These are phyloP conservation scores for Pittosporum tobira DNA, from an alignment of 129 eudicot species.

Conservation along the genomic window DNA sequence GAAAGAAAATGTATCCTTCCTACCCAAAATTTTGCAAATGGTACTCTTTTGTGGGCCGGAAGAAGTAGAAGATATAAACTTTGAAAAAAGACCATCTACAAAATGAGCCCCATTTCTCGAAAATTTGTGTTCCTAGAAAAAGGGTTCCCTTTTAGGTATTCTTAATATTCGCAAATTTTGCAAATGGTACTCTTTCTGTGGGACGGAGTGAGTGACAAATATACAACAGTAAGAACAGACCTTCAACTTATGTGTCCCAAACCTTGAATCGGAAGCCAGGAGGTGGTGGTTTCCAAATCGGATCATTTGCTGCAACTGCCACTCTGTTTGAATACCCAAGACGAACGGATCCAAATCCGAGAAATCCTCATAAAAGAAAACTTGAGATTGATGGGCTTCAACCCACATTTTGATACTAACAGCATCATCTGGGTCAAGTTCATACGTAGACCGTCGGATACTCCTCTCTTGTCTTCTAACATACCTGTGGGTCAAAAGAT, in stretches of 20 bases:
- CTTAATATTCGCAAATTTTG: too few relatives aligned
- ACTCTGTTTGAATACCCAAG: constrained; percentile 83
- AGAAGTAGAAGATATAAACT: not conserved
- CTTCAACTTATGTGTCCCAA: constrained; percentile 81
- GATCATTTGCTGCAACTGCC: constrained; percentile 97
- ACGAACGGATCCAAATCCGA: constrained; percentile 62
- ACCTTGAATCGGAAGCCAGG: constrained; percentile 65
- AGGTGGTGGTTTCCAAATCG: constrained; percentile 77
- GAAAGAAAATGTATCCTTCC: too few relatives aligned
- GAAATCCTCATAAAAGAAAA: constrained; percentile 75
- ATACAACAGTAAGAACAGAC: too few relatives aligned
- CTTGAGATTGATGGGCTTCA: constrained; percentile 45
- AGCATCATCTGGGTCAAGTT: constrained; percentile 79
- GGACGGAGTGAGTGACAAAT: too few relatives aligned
- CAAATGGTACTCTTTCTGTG: too few relatives aligned
- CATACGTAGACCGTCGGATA: constrained; percentile 59
- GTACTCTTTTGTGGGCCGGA: too few relatives aligned
- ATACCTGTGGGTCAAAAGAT: constrained; percentile 75
- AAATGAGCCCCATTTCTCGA: too few relatives aligned
- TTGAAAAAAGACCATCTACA: too few relatives aligned
- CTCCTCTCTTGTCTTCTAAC: constrained; percentile 88
- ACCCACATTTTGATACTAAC: constrained; percentile 81
- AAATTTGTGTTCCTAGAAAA: too few relatives aligned
- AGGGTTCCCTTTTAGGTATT: too few relatives aligned
- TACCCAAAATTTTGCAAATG: too few relatives aligned